Conservation (phyloP, 805 yeast species). For the Cyberlindnera maclurae region DNA sequence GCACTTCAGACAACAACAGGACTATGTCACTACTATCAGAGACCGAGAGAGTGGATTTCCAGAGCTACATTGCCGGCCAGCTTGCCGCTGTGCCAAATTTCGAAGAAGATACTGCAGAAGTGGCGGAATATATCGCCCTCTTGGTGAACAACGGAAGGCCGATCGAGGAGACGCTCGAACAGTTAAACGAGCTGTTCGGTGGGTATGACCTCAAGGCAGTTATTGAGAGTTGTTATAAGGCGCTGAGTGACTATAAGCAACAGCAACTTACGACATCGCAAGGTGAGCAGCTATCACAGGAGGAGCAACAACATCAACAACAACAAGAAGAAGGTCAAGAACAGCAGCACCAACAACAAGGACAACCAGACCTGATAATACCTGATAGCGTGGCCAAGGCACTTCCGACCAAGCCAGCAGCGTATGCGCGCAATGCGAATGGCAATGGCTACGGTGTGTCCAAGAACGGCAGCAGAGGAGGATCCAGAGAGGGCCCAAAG, state of each 20-base stretch:
- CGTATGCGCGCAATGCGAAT: constrained; percentile 3
- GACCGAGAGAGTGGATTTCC: constrained; percentile 34
- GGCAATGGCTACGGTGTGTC: constrained; percentile 1
- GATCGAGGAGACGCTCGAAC: constrained; percentile 51
- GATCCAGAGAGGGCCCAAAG: constrained; percentile 14
- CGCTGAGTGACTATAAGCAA: constrained; percentile 34
- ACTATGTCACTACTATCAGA: constrained; percentile 14
- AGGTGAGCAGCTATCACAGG: too few relatives aligned
- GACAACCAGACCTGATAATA: constrained; percentile 3
- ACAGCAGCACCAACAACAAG: constrained; percentile 11
- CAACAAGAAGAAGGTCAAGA: constrained; percentile 14
- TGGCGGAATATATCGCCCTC: constrained; percentile 69
- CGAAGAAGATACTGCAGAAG: constrained; percentile 48
- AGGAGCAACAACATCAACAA: constrained; percentile 14
- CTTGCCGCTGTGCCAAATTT: constrained; percentile 33
- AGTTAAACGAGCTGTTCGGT: constrained; percentile 55
- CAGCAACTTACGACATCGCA: constrained; percentile 6
- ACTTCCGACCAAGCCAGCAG: constrained; percentile 16
- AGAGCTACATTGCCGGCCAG: constrained; percentile 35
- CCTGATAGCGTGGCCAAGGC: constrained; percentile 3
- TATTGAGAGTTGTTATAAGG: constrained; percentile 49
- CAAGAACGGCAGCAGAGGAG: constrained; percentile 12
- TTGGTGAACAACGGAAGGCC: constrained; percentile 63
- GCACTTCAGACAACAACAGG: neutral
- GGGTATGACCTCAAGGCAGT: constrained; percentile 52